Percentiles rank a stretch among this genome's conserved stretches.
These are phyloP conservation scores for Suhomyces coccinellae DNA, from an alignment of 1,139 yeast species.

Conservation along the genomic window DNA sequence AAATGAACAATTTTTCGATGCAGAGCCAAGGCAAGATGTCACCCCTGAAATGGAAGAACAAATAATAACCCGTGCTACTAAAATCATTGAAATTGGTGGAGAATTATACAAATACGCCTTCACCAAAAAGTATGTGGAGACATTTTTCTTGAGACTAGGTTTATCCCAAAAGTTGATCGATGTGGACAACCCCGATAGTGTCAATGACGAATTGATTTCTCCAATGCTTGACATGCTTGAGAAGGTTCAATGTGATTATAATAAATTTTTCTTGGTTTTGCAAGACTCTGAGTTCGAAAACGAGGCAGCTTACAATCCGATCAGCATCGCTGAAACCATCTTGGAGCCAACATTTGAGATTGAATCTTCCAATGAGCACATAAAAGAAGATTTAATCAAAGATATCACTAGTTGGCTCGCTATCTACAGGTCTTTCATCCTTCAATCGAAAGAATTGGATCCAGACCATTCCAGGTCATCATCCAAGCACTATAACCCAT, in stretches of 20 bases:
- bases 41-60: conserved; percentile 51
- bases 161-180: conserved; percentile 42
- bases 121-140: conserved; percentile 55
- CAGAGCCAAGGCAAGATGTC: conserved; percentile 34
- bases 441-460: conserved; percentile 28
- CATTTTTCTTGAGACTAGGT: conserved; percentile 73
- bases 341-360: conserved; percentile 24
- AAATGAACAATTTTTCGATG: conserved; percentile 51
- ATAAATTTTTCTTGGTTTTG: conserved; percentile 67
- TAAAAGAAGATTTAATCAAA: conserved; percentile 30
- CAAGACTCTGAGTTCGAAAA: conserved; percentile 41
- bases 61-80: conserved; percentile 62
- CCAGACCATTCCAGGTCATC: conserved; percentile 36
- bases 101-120: conserved; percentile 65
- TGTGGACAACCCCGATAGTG: conserved; percentile 34
- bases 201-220: conserved; percentile 51
- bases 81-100: conserved; percentile 62
- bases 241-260: conserved; percentile 71
- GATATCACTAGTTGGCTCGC: conserved; percentile 42
- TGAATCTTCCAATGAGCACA: conserved; percentile 22
- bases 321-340: conserved; percentile 34
- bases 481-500: conserved; percentile 62
- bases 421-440: conserved; percentile 35
- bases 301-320: conserved; percentile 14
- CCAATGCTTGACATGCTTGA: conserved; percentile 66